Evolutionary conservation across 176 grass and related monocot genomes (phyloP).

Genomic region (Dactylis glomerata): DNA sequence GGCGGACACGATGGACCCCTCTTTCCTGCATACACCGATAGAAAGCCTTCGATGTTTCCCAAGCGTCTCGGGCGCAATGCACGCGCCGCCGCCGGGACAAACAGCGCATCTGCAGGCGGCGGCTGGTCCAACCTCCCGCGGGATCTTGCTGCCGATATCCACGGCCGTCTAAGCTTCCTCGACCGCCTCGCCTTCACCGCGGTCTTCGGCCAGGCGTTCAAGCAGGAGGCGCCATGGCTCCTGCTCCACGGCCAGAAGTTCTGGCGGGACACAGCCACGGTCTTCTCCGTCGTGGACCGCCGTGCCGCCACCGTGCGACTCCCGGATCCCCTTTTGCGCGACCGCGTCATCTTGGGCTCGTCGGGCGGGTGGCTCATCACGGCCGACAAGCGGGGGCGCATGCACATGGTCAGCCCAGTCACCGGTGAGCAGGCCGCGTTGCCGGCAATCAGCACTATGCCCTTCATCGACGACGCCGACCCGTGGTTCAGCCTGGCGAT

Average conservation of each 20-base stretch:
- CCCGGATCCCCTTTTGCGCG: not conserved
- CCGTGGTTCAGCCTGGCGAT: not conserved
- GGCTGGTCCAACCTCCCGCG: not conserved
- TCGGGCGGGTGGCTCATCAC: not conserved
- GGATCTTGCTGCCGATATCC: not conserved
- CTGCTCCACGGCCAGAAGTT: not conserved
- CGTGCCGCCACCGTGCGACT: not conserved
- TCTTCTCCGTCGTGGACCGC: not conserved
- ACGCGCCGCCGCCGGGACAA: not conserved
- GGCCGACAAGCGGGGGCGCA: not conserved
- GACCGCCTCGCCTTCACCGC: not conserved
- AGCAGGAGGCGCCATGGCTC: not conserved
- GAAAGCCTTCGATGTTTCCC: too few species aligned
- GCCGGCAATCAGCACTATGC: not conserved
- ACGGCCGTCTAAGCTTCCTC: not conserved
- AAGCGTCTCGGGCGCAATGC: too few species aligned
- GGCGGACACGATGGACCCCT: too few species aligned
- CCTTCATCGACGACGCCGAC: not conserved
- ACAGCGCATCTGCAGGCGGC: not conserved
- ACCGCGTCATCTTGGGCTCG: not conserved
- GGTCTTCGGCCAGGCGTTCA: not conserved
- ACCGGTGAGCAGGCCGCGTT: not conserved
- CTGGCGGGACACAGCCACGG: not conserved
- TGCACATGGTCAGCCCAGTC: not conserved
- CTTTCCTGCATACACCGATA: too few species aligned